Percentiles rank a stretch among this genome's conserved stretches.
Evolutionary conservation across 2,329 filamentous ascomycete genomes (phyloP).

Genomic region (Epichloe sibirici): DNA sequence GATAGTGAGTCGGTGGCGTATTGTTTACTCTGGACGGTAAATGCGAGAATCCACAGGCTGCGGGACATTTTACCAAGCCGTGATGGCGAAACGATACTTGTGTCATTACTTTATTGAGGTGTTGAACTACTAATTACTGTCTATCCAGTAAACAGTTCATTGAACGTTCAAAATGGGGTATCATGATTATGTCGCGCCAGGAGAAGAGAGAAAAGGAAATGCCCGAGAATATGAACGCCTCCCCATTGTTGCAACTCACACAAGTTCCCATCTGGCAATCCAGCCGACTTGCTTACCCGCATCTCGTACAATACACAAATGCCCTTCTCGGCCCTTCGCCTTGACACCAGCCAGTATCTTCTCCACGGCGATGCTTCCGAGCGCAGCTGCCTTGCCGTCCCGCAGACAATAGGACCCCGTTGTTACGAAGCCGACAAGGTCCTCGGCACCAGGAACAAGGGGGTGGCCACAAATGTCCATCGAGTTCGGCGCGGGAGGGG

Average conservation of each 20-base stretch:
- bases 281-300: conserved; percentile 69
- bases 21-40: no score
- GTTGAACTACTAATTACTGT: no score
- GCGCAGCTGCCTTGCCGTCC: conserved; percentile 60
- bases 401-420: conserved; percentile 72
- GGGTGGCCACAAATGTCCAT: conserved; percentile 40
- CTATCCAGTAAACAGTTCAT: no score
- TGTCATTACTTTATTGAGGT: no score
- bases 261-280: conserved; percentile 64
- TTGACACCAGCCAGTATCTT: conserved; percentile 34
- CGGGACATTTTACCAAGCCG: no score
- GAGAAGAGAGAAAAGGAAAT: background rate
- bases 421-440: conserved; percentile 84
- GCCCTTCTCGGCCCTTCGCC: conserved; percentile 28
- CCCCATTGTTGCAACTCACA: conserved; percentile 21
- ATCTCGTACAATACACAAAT: conserved; percentile 68
- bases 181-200: background rate
- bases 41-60: no score
- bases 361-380: conserved; percentile 56
- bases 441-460: conserved; percentile 56
- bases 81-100: no score
- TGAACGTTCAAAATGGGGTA: background rate
- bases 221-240: no score
- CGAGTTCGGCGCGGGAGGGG: conserved; percentile 24
- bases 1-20: no score